Conservation (phyloP, 768 basidiomycete genomes). For the Mycena albidolilacea region DNA sequence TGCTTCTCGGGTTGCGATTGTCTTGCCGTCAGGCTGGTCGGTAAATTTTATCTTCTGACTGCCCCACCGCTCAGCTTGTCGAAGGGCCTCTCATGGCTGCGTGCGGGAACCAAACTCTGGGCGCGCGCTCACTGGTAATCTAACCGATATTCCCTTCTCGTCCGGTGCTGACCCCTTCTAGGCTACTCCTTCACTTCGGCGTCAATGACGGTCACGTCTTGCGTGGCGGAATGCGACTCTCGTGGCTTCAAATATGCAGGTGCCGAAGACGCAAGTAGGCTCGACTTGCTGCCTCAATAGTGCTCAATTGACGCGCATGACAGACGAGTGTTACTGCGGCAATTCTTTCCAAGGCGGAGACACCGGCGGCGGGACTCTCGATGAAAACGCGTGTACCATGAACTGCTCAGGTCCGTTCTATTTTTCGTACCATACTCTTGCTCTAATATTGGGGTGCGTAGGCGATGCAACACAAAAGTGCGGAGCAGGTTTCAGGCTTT, state of each 20-base stretch:
- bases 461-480: constrained; percentile 33
- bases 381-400: constrained; percentile 25
- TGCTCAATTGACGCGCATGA: neutral
- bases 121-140: constrained; percentile 27
- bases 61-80: neutral
- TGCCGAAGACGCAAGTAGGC: constrained; percentile 26
- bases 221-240: constrained; percentile 33
- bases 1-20: constrained; percentile 17
- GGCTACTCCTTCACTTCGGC: constrained; percentile 28
- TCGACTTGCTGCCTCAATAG: neutral
- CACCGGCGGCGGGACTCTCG: constrained; percentile 25
- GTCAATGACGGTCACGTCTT: constrained; percentile 30
- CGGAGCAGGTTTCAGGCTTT: constrained; percentile 25
- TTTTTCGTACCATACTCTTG: neutral
- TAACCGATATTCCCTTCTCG: neutral
- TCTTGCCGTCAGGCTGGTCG: constrained; percentile 26
- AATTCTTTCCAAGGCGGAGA: constrained; percentile 28
- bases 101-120: constrained; percentile 29
- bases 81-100: constrained; percentile 25
- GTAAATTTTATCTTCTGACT: neutral
- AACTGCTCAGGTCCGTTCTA: constrained; percentile 15
- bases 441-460: neutral
- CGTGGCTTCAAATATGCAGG: constrained; percentile 31
- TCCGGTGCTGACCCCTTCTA: neutral
- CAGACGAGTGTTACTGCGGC: constrained; percentile 35